Evolutionary conservation across 352 stramenopile genomes (phyloP).

Genomic region (Pythium aristosporum): DNA sequence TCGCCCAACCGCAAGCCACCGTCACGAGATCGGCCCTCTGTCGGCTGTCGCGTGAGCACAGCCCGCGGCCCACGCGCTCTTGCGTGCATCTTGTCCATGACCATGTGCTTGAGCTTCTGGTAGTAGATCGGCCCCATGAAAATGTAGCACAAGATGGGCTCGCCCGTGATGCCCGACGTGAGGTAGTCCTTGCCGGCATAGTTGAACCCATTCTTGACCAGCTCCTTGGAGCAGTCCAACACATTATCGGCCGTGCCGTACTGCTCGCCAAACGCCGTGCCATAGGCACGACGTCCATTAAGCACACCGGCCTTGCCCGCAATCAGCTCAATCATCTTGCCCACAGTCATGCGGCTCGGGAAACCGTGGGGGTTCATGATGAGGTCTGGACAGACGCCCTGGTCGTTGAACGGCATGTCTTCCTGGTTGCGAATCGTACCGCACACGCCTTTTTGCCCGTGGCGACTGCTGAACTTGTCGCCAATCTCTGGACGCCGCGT

Average conservation of each 20-base stretch:
- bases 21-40: slow-evolving; percentile 97
- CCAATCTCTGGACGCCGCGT: slow-evolving; percentile 97
- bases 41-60: slow-evolving; percentile 98
- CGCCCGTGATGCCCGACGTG: slow-evolving; percentile 93
- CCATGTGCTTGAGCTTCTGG: slow-evolving; percentile 99
- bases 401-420: slow-evolving; percentile 99
- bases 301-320: slow-evolving; percentile 97
- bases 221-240: slow-evolving; percentile 88
- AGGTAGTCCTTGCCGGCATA: slow-evolving; percentile 99
- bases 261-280: slow-evolving; percentile 98
- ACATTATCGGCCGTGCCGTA: slow-evolving; percentile 95
- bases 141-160: slow-evolving; percentile 98
- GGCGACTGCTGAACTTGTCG: slow-evolving; percentile 99
- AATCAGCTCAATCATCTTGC: slow-evolving; percentile 99
- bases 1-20: slow-evolving; percentile 98
- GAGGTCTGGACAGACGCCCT: slow-evolving; percentile 97
- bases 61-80: slow-evolving; percentile 93
- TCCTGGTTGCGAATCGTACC: slow-evolving; percentile 95
- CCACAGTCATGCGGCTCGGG: slow-evolving; percentile 99
- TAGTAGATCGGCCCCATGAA: slow-evolving; percentile 99
- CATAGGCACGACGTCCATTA: slow-evolving; percentile 96
- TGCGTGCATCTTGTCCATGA: slow-evolving; percentile 99
- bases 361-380: slow-evolving; percentile 99
- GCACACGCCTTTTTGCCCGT: slow-evolving; percentile 99
- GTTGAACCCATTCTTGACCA: slow-evolving; percentile 98